Evolutionary conservation across 139 green algal species (phyloP), one percentile per base, ranked within the genome.

Genomic region (Micromonas commoda): DNA sequence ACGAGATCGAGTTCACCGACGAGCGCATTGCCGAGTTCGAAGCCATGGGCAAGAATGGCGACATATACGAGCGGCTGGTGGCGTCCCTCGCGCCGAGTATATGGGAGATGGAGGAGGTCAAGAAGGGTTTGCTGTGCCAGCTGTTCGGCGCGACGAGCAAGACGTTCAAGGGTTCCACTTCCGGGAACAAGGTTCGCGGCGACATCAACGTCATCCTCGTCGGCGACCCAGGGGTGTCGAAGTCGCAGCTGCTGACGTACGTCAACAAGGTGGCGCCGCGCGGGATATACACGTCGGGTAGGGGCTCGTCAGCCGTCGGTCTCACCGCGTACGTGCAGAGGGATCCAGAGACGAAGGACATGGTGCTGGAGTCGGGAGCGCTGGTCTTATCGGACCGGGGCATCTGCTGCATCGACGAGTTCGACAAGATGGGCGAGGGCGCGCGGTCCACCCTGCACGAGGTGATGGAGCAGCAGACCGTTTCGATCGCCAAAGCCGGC

Each of bases 401-500:
- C 78, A 86, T 97, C 21, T 98, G 94, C 91, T 97, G 93, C 89
- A 98, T 98, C 80, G 93, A 98, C 81, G 94, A 98, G 88, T 98
- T 98, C 82, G 94, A 98, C 88, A 98, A 98, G 87, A 97, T 98
- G 91, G 93, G 85, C 76, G 95, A 98, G 29, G 82, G 82, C n/a
- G 93, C 92, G 5, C 84, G 95, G 34, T 90, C 81, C 80, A 97
- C 96, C 90, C 82, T 89, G 65, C 89, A 92, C 76, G 89, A 93
- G 84, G 93, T 97, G 60, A 99, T 99, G 94, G 94, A 99, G 89
- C 94, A 99, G 89, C 94, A 99, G 87, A 99, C 95, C 9, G 93
- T 98, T 64, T 94, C 86, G 0, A 88, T 99, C 60, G 95, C 95
- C 80, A 99, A 99, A 90, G 95, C 95, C 0, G 95, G 95, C 39